Conservation (phyloP, 23 red algal genomes). For the Chondrus crispus region DNA sequence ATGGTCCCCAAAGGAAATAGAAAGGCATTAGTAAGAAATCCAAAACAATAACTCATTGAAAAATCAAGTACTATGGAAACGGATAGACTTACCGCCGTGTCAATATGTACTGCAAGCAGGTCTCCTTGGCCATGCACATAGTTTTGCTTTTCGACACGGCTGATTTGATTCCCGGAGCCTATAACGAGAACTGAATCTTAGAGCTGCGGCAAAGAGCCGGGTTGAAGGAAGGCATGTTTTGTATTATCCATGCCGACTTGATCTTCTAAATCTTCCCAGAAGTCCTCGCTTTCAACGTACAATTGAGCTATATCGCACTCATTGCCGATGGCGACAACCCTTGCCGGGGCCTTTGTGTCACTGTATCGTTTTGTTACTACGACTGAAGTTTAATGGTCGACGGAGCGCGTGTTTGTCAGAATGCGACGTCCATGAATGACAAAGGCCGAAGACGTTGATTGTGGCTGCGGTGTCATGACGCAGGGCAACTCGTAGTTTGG, state of each 20-base stretch:
- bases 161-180: conserved; percentile 86
- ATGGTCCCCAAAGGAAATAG: no score
- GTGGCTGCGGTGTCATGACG: conserved; percentile 71
- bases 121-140: conserved; percentile 84
- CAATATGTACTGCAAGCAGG: conserved; percentile 89
- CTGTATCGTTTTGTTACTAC: conserved; percentile 78
- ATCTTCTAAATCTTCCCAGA: conserved; percentile 69
- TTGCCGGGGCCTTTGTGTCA: conserved; percentile 66
- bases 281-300: conserved; percentile 73
- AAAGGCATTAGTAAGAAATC: no score
- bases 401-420: conserved; percentile 88
- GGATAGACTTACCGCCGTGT: conserved; percentile 70
- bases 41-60: no score
- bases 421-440: conserved; percentile 74
- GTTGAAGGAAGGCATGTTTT: conserved; percentile 4
- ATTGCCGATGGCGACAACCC: conserved; percentile 79
- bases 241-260: background rate
- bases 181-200: conserved; percentile 74
- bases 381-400: conserved; percentile 89
- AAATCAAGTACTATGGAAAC: no score
- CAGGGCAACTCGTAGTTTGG: conserved; percentile 92
- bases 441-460: conserved; percentile 86
- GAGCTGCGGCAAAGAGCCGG: conserved; percentile 75
- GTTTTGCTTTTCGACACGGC: conserved; percentile 79
- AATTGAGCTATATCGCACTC: conserved; percentile 97